A percentile compares a stretch with the other conserved stretches of the same genome.
These are phyloP conservation scores for Balakata baccata DNA, from an alignment of 345 rosid species.

Conservation along the genomic window DNA sequence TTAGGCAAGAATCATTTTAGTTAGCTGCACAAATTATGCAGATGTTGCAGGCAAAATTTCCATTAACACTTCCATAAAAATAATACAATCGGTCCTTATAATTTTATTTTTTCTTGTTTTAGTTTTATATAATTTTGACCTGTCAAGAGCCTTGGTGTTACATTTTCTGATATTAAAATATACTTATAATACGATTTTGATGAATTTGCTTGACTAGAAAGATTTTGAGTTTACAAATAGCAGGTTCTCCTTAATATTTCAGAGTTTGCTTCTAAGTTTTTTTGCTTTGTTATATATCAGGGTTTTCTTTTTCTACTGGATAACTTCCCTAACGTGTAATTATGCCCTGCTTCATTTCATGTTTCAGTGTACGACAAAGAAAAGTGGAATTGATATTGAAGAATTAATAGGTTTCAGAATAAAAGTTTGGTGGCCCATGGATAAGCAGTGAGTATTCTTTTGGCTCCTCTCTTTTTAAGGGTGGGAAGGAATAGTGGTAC, in stretches of 20 bases:
- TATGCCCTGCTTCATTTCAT: slow-evolving; percentile 24
- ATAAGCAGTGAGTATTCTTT: slow-evolving; percentile 64
- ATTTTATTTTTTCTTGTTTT: not conserved
- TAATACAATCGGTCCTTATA: not conserved
- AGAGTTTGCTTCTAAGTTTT: not conserved
- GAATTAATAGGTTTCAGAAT: slow-evolving; percentile 81
- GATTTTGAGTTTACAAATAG: not conserved
- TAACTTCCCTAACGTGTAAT: slow-evolving; percentile 1
- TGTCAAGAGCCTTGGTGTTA: not conserved
- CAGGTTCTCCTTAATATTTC: not conserved
- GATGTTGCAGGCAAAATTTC: not conserved
- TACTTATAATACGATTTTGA: not conserved
- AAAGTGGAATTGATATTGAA: slow-evolving; percentile 46
- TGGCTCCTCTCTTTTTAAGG: not conserved
- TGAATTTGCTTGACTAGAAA: not conserved
- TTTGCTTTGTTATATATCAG: not conserved
- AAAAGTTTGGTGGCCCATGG: slow-evolving; percentile 99
- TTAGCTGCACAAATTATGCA: not conserved
- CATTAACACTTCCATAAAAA: not conserved
- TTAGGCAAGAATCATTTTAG: not conserved
- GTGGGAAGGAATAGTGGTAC: not conserved
- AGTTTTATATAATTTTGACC: not conserved
- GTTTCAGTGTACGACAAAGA: slow-evolving; percentile 62
- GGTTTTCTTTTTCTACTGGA: not conserved
- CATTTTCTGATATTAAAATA: not conserved